These are phyloP conservation scores for Candida xiaguanensis DNA, from an alignment of 805 yeast genomes.

Conservation along the genomic window DNA sequence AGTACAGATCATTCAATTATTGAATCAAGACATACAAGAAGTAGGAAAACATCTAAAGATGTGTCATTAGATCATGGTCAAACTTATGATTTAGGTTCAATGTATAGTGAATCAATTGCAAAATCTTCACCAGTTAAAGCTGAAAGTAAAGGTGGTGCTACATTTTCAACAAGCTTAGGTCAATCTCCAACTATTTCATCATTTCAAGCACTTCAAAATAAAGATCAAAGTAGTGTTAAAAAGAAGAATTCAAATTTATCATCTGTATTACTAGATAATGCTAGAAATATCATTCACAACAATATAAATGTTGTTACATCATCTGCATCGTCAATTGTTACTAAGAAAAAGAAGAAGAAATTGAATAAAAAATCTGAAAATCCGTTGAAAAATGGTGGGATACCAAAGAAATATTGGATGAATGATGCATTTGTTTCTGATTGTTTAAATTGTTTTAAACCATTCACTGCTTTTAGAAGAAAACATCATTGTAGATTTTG, in stretches of 20 bases:
- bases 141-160: conserved; percentile 14
- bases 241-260: conserved; percentile 31
- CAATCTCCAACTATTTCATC: conserved; percentile 23
- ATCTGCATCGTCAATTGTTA: conserved; percentile 28
- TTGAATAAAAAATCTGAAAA: conserved; percentile 32
- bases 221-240: conserved; percentile 15
- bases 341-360: conserved; percentile 21
- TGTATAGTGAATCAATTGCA: conserved; percentile 23
- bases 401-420: conserved; percentile 89
- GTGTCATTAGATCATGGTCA: not conserved
- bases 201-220: conserved; percentile 21
- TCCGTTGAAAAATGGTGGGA: conserved; percentile 47
- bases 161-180: conserved; percentile 4
- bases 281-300: conserved; percentile 29
- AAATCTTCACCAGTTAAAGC: conserved; percentile 26
- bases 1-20: conserved; percentile 4
- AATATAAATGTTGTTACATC: conserved; percentile 24
- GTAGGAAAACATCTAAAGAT: not conserved
- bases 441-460: conserved; percentile 77
- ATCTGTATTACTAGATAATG: conserved; percentile 33
- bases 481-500: conserved; percentile 95
- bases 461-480: conserved; percentile 81
- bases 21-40: not conserved
- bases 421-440: conserved; percentile 89
- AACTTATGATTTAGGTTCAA: conserved; percentile 14